Evolutionary conservation across 2,329 filamentous ascomycete genomes (phyloP).

Genomic region (Alternaria novae-zelandiae): DNA sequence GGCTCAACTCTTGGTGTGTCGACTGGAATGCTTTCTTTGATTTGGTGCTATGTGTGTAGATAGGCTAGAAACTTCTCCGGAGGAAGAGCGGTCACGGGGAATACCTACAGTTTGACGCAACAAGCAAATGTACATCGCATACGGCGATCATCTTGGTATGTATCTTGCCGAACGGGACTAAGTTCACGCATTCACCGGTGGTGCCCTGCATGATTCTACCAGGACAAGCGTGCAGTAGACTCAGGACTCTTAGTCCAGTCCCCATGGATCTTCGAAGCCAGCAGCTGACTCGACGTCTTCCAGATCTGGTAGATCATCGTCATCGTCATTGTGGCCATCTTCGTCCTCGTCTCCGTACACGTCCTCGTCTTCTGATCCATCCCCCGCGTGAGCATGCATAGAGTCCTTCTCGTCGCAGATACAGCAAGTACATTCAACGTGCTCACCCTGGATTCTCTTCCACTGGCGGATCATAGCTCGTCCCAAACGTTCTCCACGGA

Average conservation of each 20-base stretch:
- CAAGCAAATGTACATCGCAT: background rate
- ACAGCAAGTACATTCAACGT: slow-evolving; percentile 7
- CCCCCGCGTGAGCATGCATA: background rate
- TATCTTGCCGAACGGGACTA: background rate
- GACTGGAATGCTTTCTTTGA: background rate
- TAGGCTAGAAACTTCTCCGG: background rate
- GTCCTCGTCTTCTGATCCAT: background rate
- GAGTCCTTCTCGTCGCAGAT: background rate
- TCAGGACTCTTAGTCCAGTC: background rate
- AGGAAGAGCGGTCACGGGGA: background rate
- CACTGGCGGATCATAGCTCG: slow-evolving; percentile 1
- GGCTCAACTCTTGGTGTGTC: background rate
- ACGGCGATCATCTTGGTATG: background rate
- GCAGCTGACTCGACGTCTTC: background rate
- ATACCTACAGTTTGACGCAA: background rate
- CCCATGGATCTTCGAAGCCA: background rate
- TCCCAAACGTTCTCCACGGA: slow-evolving; percentile 2
- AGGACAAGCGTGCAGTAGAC: background rate
- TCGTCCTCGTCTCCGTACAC: background rate
- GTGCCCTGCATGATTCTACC: background rate
- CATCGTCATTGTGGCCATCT: background rate
- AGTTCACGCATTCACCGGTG: background rate
- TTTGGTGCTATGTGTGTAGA: background rate
- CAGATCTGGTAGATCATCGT: background rate
- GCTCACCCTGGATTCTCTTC: background rate